phyloP scores from a whole-genome alignment of 2,329 filamentous ascomycete species.

The Nigrograna mackinnonii region DNA sequence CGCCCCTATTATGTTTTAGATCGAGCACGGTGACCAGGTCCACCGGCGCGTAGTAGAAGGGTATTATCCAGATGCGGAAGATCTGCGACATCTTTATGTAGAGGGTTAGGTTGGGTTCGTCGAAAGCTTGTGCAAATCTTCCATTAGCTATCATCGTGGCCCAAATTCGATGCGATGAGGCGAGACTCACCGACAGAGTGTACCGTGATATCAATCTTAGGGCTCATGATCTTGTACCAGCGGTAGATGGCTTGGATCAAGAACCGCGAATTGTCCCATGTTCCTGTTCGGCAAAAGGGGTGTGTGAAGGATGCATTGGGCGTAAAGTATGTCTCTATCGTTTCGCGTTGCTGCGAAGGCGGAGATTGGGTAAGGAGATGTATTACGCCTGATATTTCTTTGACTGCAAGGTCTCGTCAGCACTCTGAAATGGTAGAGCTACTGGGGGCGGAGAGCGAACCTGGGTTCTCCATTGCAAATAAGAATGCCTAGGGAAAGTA shows the following conservation, averaged over 20 bases:
- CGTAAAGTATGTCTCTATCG: conserved; percentile 75
- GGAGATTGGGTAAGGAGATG: conserved; percentile 68
- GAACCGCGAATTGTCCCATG: conserved; percentile 65
- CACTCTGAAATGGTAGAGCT: background rate
- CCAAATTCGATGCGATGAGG: background rate
- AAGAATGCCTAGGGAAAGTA: too few species aligned
- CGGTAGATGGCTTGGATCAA: conserved; percentile 69
- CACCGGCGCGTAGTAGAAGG: conserved; percentile 72
- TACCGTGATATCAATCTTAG: conserved; percentile 69
- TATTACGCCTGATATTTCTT: conserved; percentile 70
- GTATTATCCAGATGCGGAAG: conserved; percentile 77
- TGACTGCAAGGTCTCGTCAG: conserved; percentile 34
- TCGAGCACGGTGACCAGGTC: conserved; percentile 69
- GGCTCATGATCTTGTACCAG: conserved; percentile 80
- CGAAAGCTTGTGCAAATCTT: conserved; percentile 59
- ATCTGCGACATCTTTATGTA: conserved; percentile 76
- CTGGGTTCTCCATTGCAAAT: conserved; percentile 32
- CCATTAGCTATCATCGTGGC: background rate
- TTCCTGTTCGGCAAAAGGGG: conserved; percentile 72
- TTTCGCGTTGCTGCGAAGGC: conserved; percentile 65
- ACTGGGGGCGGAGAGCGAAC: conserved; percentile 11
- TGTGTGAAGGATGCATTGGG: conserved; percentile 74
- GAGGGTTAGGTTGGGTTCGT: conserved; percentile 66
- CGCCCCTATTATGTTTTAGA: conserved; percentile 53
- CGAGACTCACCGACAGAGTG: conserved; percentile 58